Percentiles rank a stretch among this genome's conserved stretches.
phyloP scores from a whole-genome alignment of 306 rosid genomes.

The Pterocarpus macrocarpus region DNA sequence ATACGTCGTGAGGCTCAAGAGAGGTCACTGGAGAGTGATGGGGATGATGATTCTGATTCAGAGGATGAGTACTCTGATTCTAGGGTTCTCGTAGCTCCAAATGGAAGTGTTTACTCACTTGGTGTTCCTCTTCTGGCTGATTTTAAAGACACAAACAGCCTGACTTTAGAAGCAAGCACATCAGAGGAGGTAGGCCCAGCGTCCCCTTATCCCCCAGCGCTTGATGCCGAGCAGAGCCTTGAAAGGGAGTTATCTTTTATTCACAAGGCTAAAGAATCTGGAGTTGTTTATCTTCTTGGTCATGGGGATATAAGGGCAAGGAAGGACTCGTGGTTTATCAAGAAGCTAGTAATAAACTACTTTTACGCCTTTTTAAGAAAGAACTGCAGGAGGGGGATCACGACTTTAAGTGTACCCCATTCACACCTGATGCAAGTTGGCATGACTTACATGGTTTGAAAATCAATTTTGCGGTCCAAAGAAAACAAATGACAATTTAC shows the following conservation, averaged over 20 bases:
- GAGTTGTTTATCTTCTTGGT: slow-evolving; percentile 95
- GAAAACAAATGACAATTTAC: slow-evolving; percentile 1
- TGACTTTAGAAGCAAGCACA: slow-evolving; percentile 71
- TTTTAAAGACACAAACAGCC: slow-evolving; percentile 46
- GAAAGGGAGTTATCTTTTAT: slow-evolving; percentile 92
- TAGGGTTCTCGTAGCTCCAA: slow-evolving; percentile 82
- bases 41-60: slow-evolving; percentile 75
- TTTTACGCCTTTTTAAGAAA: slow-evolving; percentile 92
- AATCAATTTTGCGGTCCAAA: slow-evolving; percentile 49
- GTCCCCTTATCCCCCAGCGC: slow-evolving; percentile 46
- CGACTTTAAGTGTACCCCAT: slow-evolving; percentile 93
- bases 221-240: slow-evolving; percentile 84
- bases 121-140: slow-evolving; percentile 85
- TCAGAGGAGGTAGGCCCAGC: slow-evolving; percentile 61
- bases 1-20: slow-evolving; percentile 95
- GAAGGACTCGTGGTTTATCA: slow-evolving; percentile 93
- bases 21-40: slow-evolving; percentile 87
- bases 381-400: slow-evolving; percentile 92
- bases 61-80: slow-evolving; percentile 64
- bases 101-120: slow-evolving; percentile 92
- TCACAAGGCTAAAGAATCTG: slow-evolving; percentile 92
- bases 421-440: slow-evolving; percentile 95
- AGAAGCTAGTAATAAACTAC: slow-evolving; percentile 87
- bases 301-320: slow-evolving; percentile 94
- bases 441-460: slow-evolving; percentile 98